Conservation (phyloP, 257 asterid genomes). For the Perilla frutescens region DNA sequence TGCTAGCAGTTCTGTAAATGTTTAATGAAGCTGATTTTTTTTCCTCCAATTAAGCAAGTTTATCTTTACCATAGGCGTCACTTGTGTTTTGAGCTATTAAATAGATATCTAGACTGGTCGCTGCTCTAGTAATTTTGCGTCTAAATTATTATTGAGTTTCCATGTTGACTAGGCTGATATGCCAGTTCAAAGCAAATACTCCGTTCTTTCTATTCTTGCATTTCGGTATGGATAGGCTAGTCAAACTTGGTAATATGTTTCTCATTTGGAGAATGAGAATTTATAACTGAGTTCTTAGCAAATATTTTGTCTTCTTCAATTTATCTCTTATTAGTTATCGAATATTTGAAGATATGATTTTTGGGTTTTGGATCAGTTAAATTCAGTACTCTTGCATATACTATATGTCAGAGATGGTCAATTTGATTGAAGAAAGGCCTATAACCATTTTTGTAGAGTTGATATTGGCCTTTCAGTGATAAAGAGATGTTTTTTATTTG, state of each 20-base stretch:
- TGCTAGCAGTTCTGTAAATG: slow-evolving; percentile 1
- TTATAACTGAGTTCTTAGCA: not conserved
- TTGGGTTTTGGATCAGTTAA: not conserved
- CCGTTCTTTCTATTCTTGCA: not conserved
- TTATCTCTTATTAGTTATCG: not conserved
- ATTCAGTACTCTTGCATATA: not conserved
- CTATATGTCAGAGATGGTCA: not conserved
- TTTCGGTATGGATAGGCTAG: not conserved
- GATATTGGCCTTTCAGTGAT: not conserved
- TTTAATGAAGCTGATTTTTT: not conserved
- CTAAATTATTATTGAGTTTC: not conserved
- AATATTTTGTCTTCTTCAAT: slow-evolving; percentile 3
- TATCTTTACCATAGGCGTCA: not conserved
- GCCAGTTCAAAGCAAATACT: not conserved
- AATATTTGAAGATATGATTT: slow-evolving; percentile 17
- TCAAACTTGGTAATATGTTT: not conserved
- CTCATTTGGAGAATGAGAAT: not conserved
- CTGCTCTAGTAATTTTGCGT: not conserved
- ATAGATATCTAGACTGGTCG: not conserved
- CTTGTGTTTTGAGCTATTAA: slow-evolving; percentile 1
- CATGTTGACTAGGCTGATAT: not conserved
- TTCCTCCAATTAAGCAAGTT: not conserved
- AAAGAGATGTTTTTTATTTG: not conserved
- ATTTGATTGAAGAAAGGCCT: not conserved
- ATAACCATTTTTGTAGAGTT: no score